Base-by-base conservation (phyloP, 306 rosid species). In the Ormosia emarginata region DNA sequence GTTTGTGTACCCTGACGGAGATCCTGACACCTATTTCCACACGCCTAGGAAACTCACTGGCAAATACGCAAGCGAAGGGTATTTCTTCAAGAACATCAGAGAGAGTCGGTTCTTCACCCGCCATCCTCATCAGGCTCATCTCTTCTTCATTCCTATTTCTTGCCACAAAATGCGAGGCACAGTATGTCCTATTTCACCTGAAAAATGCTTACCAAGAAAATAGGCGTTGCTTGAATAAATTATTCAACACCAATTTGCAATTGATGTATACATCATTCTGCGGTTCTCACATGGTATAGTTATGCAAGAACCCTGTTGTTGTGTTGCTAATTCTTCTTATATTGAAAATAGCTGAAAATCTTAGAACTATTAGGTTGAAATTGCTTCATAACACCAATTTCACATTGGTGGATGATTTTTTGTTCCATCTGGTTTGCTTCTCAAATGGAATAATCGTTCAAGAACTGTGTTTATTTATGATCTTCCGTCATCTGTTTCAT, bases 111-210 rank as follows among this genome's bases (percentile, higher is more conserved):
- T 84, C 68, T 7, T n/a, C 11, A 84, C 87, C 14, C 3, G 5
- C 1, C 53, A 79, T 84, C 87, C 87, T 41, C 30, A 9, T 15
- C 41, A 36, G 41, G 87, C 87, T 79, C 84, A 79, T 43, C 81
- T 84, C 59, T 79, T 79, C 67, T 84, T 84, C 77, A 69, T 84
- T 30, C 87, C 87, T 24, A 67, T 84, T 59, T 84, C 84, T 47
- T 73, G 78, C 53, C 81, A 79, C 71, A 67, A 74, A 50, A 74
- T 84, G 87, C 74, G 81, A 61, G 83, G 81, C 87, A 46, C 40
- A 41, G 87, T 84, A 79, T 36, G 53, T 15, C 8, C 50, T 7
- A 12, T 46, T 13, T 61, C 67, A 5, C 12, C 33, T 56, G 1
- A 2, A 15, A 5, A 15, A 43, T 8, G 49, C 1, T 61, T 1